These are phyloP conservation scores for Penicillium sp. DNA, from an alignment of 2,329 filamentous ascomycete species.

Conservation along the genomic window DNA sequence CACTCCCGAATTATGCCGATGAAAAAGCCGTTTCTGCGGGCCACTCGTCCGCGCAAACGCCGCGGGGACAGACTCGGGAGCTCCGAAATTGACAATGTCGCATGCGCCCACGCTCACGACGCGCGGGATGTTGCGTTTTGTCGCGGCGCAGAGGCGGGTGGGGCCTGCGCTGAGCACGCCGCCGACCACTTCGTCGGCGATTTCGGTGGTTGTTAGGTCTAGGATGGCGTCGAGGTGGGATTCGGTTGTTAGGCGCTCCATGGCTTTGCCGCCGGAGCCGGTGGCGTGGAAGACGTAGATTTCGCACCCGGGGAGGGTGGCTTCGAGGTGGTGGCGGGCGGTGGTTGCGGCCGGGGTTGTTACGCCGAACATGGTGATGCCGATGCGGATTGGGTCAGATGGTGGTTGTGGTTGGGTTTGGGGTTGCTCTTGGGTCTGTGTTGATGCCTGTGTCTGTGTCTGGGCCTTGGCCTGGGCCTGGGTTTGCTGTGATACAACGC, in stretches of 20 bases:
- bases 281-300: constrained; percentile 71
- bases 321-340: constrained; percentile 55
- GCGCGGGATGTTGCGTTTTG: constrained; percentile 59
- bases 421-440: neutral
- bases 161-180: constrained; percentile 64
- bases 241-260: constrained; percentile 65
- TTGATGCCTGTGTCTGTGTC: neutral
- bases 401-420: neutral
- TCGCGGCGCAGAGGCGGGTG: constrained; percentile 59
- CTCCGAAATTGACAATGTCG: constrained; percentile 68
- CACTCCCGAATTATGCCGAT: constrained; percentile 66
- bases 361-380: constrained; percentile 74
- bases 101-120: constrained; percentile 58
- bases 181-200: constrained; percentile 64
- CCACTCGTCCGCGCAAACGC: constrained; percentile 10
- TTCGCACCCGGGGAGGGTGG: constrained; percentile 50
- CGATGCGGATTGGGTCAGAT: constrained; percentile 46
- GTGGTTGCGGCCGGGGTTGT: constrained; percentile 66
- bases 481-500: neutral
- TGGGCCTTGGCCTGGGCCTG: neutral
- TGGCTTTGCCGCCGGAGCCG: constrained; percentile 66
- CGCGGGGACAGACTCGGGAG: constrained; percentile 55
- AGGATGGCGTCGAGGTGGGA: constrained; percentile 65
- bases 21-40: constrained; percentile 48
- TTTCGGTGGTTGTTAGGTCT: constrained; percentile 72